Conservation (phyloP, 2,329 filamentous ascomycete species). For the Neurospora sp. region DNA sequence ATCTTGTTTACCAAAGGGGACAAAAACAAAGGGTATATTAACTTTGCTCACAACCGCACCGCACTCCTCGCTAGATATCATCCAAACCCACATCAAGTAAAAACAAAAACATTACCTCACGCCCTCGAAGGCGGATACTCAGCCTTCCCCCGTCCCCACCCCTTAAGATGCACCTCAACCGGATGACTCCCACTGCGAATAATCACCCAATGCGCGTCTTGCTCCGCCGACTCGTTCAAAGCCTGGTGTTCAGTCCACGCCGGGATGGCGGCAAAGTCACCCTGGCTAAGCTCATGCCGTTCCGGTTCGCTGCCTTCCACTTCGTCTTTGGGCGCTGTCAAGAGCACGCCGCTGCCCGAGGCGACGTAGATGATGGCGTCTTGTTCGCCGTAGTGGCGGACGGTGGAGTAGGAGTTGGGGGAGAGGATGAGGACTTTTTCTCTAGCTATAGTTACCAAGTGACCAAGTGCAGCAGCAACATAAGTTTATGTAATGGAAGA, state of each 20-base stretch:
- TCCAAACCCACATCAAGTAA: background rate
- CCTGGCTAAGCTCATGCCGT: slow-evolving; percentile 46
- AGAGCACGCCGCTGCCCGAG: slow-evolving; percentile 49
- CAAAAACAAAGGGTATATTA: background rate
- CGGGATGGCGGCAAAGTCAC: slow-evolving; percentile 62
- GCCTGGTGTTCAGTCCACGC: slow-evolving; percentile 63
- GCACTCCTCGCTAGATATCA: background rate
- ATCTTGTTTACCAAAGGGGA: background rate
- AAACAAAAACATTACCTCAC: background rate
- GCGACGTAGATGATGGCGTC: slow-evolving; percentile 61
- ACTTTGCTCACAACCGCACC: background rate
- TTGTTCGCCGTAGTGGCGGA: slow-evolving; percentile 64
- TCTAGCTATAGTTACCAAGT: background rate
- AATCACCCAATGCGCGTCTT: slow-evolving; percentile 56
- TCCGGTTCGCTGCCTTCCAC: slow-evolving; percentile 36
- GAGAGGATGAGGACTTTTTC: slow-evolving; percentile 47
- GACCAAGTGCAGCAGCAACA: background rate
- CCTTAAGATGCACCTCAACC: slow-evolving; percentile 50
- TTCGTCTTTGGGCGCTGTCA: slow-evolving; percentile 30
- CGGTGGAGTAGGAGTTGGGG: slow-evolving; percentile 48
- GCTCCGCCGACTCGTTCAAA: slow-evolving; percentile 50
- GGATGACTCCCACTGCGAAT: slow-evolving; percentile 51
- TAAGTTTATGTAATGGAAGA: background rate
- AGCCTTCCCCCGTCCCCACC: slow-evolving; percentile 46
- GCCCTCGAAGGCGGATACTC: slow-evolving; percentile 9